Evolutionary conservation across 2,329 filamentous ascomycete genomes (phyloP), one percentile per base, ranked within the genome.

Genomic region (Penicillium griseofulvum): DNA sequence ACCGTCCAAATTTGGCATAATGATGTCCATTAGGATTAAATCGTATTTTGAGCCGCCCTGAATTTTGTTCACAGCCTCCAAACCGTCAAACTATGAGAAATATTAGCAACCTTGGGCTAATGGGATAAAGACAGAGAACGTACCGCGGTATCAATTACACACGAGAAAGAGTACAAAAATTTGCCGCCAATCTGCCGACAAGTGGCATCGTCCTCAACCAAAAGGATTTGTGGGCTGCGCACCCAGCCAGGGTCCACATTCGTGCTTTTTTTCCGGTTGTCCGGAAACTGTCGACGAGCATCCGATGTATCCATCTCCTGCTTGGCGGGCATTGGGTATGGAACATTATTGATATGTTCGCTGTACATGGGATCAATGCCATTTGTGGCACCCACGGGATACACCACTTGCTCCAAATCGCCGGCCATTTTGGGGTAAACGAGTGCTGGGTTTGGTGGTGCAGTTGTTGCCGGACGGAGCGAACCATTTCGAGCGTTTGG

Each of bases 1-100:
- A 64, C 94, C 94, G 67, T 97, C 94, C 51, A 97, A 81, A 61
- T 92, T 89, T 6, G 94, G 94, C 94, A 99, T 97, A 64, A 99
- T 96, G 61, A 99, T 93, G 69, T 94, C 89, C 89, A 93, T 93
- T 59, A 93, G 83, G 60, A 93, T 90, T 57, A 87, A 70, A 66
- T 87, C 85, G 64, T 87, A 87, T 63, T 86, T 86, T 5, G 80
- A 79, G 6, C 84, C 84, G 38, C 78, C 76, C 61, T 86, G 85
- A 68, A 96, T 87, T 70, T 94, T 94, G 69, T 88, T 90, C 46
- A 96, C 92, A 49, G 94, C 94, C 71, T 97, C 91, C 42, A 95
- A 80, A 45, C 94, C 94, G 71, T 99, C 89, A 59, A 88, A 83
- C 86, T 95, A 58, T 8, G n/a, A 10, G 22, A 17, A 1, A 33